These are phyloP conservation scores for Psilocybe azurescens DNA, from an alignment of 768 basidiomycete species.

Conservation along the genomic window DNA sequence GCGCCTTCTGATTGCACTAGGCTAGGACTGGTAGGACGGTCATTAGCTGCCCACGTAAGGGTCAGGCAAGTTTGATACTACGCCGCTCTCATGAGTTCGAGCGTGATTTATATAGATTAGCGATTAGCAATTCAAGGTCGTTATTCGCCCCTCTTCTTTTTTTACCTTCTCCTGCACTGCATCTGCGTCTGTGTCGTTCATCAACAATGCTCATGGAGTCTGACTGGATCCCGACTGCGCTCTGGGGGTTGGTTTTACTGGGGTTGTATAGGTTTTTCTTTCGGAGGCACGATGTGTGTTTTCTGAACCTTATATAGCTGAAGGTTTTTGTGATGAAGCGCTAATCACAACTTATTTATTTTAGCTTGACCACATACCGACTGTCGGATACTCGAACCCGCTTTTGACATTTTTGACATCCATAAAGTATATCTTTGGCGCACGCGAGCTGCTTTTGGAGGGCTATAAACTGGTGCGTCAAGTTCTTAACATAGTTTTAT, in stretches of 20 bases:
- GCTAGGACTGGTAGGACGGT: too few species aligned
- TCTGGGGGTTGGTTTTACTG: background rate
- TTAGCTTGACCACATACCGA: conserved; percentile 35
- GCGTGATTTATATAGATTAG: too few species aligned
- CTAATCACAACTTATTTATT: too few species aligned
- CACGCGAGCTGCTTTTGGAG: conserved; percentile 31
- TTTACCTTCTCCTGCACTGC: background rate
- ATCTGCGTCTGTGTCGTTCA: too few species aligned
- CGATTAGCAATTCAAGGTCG: too few species aligned
- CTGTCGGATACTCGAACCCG: conserved; percentile 38
- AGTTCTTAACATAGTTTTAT: background rate
- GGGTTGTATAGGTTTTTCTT: conserved; percentile 2
- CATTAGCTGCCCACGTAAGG: too few species aligned
- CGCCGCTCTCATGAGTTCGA: too few species aligned
- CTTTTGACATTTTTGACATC: conserved; percentile 37
- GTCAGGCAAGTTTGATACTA: too few species aligned
- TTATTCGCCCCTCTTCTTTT: background rate
- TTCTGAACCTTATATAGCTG: background rate
- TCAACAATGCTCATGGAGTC: background rate
- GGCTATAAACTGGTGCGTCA: conserved; percentile 35
- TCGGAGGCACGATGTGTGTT: conserved; percentile 11
- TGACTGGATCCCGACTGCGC: background rate
- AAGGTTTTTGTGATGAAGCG: too few species aligned
- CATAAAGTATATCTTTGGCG: conserved; percentile 28
- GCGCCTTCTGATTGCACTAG: too few species aligned